Conservation (phyloP, 2,329 filamentous ascomycete species). For the Monosporascus sp. region DNA sequence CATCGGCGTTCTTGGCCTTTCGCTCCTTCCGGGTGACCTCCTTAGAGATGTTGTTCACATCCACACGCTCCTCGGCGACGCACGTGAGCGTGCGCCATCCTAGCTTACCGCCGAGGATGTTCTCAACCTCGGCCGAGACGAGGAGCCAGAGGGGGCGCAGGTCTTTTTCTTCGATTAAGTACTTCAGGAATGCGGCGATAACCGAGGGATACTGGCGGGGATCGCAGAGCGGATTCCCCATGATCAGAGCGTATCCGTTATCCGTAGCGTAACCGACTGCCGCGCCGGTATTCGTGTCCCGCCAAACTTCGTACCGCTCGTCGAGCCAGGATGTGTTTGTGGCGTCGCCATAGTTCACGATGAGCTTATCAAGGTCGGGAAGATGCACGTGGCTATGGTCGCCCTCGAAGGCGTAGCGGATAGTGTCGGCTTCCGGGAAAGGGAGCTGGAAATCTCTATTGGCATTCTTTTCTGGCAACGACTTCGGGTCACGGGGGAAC, state of each 20-base stretch:
- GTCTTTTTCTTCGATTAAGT: constrained; percentile 61
- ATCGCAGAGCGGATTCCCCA: constrained; percentile 85
- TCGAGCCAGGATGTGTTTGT: constrained; percentile 94
- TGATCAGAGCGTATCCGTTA: constrained; percentile 72
- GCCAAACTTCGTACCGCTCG: constrained; percentile 82
- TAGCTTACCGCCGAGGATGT: constrained; percentile 71
- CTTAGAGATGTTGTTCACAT: constrained; percentile 61
- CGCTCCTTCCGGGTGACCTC: constrained; percentile 70
- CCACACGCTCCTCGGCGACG: constrained; percentile 81
- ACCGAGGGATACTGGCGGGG: constrained; percentile 68
- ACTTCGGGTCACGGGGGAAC: constrained; percentile 85
- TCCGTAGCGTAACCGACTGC: constrained; percentile 77
- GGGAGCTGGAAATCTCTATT: constrained; percentile 48
- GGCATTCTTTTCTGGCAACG: constrained; percentile 60
- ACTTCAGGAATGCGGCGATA: constrained; percentile 68
- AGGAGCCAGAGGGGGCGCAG: constrained; percentile 87
- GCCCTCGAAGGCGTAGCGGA: constrained; percentile 50
- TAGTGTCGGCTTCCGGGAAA: constrained; percentile 82
- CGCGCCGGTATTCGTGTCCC: constrained; percentile 71
- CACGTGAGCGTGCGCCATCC: constrained; percentile 88
- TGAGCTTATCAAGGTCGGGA: constrained; percentile 77
- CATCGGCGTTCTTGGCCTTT: constrained; percentile 52
- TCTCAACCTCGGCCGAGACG: constrained; percentile 72
- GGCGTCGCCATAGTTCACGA: constrained; percentile 92
- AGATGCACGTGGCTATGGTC: constrained; percentile 47